Conservation (phyloP, 23 red algal species). For the Gracilaria domingensis region DNA sequence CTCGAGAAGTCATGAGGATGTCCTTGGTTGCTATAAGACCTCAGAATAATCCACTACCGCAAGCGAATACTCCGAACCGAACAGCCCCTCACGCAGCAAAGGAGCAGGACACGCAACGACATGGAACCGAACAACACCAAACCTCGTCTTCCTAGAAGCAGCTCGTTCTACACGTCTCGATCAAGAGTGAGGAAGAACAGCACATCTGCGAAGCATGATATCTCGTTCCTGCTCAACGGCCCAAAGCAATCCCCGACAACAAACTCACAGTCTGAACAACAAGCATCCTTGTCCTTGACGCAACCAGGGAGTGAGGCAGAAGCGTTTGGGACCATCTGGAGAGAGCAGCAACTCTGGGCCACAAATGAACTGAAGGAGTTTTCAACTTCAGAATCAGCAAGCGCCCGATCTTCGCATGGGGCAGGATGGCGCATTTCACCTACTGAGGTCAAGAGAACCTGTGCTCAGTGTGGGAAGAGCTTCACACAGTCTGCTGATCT, state of each 20-base stretch:
- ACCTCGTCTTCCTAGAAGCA: neutral
- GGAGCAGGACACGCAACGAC: neutral
- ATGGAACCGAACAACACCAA: neutral
- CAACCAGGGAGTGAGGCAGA: neutral
- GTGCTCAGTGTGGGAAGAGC: conserved; percentile 40
- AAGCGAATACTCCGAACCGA: neutral
- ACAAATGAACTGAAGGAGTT: conserved; percentile 3
- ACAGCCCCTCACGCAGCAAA: neutral
- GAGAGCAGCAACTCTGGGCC: conserved; percentile 24
- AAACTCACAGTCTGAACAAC: neutral
- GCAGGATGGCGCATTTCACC: neutral
- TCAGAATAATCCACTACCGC: neutral
- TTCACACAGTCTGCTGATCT: conserved; percentile 49
- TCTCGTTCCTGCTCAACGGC: conserved; percentile 24
- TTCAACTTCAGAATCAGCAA: neutral
- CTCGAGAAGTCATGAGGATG: conserved; percentile 1
- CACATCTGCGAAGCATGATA: conserved; percentile 22
- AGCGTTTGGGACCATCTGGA: neutral
- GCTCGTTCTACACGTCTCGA: neutral
- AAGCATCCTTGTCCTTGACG: neutral
- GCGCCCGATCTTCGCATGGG: neutral
- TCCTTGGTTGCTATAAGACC: neutral
- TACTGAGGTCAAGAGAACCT: conserved; percentile 7
- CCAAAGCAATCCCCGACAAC: neutral
- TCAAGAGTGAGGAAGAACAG: neutral